Evolutionary conservation across 1,284 basidiomycete species (phyloP).

Genomic region (Melanopsichium pennsylvanicum): DNA sequence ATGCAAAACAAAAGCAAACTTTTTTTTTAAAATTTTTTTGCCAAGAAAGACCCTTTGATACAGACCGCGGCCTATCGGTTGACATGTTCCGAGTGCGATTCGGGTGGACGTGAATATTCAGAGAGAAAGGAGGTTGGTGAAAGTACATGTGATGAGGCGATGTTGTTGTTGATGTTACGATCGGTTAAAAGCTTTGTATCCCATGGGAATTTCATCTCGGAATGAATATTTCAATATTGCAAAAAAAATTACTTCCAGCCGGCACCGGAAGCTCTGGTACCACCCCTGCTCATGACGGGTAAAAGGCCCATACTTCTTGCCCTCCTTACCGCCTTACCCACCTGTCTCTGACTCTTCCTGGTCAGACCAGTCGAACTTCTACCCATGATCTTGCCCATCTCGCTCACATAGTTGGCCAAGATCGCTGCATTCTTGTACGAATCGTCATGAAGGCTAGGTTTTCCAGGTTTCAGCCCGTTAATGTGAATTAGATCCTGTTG

Average conservation of each 20-base stretch:
- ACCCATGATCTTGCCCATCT: slow-evolving; percentile 83
- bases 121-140: too few relatives aligned
- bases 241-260: slow-evolving; percentile 40
- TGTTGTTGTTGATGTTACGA: too few relatives aligned
- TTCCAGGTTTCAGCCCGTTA: slow-evolving; percentile 64
- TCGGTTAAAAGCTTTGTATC: too few relatives aligned
- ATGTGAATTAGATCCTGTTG: slow-evolving; percentile 71
- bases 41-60: too few relatives aligned
- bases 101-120: too few relatives aligned
- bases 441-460: slow-evolving; percentile 63
- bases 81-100: too few relatives aligned
- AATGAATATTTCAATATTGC: too few relatives aligned
- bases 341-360: slow-evolving; percentile 78
- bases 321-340: slow-evolving; percentile 87
- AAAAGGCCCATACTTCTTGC: slow-evolving; percentile 93
- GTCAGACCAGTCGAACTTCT: slow-evolving; percentile 80
- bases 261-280: slow-evolving; percentile 30
- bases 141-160: too few relatives aligned
- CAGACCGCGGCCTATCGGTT: too few relatives aligned
- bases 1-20: too few relatives aligned
- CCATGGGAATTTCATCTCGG: too few relatives aligned
- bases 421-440: slow-evolving; percentile 76
- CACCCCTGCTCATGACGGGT: slow-evolving; percentile 68
- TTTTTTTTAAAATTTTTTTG: too few relatives aligned
- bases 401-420: slow-evolving; percentile 75